Base-by-base conservation (phyloP, 2,329 filamentous ascomycete species). In the Salinomyces thailandicus region DNA sequence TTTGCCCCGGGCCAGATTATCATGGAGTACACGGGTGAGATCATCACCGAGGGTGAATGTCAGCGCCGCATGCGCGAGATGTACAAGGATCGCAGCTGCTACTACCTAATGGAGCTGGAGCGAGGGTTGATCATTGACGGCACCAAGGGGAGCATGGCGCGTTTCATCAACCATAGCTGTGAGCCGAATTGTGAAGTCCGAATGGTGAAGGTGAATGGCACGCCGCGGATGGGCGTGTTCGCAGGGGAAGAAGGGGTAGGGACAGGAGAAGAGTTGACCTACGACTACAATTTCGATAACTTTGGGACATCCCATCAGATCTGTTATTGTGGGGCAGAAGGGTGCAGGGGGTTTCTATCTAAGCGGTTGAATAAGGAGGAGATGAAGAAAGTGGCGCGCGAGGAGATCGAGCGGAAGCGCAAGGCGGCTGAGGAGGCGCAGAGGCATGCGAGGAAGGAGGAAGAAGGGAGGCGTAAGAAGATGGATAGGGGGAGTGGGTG, bases 121-220 rank as follows among this genome's bases (percentile, higher is more conserved):
- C 86, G 95, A 60, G 91, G 93, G 61, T 91, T 96, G 78, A 93
- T 96, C 52, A 93, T 98, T 47, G 91, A 98, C 64, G 91, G 89
- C 20, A 95, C 87, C 18, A 85, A 85, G 38, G 91, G 91, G 52
- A 93, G 85, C 47, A 93, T 96, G 61, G 89, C 91, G 53, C 82
- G 91, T 38, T 98, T 98, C 60, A 87, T 98, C 58, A 98, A 98
- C 58, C 91, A 98, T 60, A 94, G 86, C 13, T 98, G 91, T 63
- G 81, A 84, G 39, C 91, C 91, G 2, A 98, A 98, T 57, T 96
- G 89, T 62, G 77, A 82, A 44, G 54, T 58, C 11, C 49, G 49
- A 30, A 96, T 98, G 87, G 85, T 93, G 53, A 96, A 95, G 60
- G 91, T 98, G 37, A 79, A 79, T 33, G 87, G 87, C 18, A 86